Conservation (phyloP, 768 basidiomycete species). For the Mycena haematopus region DNA sequence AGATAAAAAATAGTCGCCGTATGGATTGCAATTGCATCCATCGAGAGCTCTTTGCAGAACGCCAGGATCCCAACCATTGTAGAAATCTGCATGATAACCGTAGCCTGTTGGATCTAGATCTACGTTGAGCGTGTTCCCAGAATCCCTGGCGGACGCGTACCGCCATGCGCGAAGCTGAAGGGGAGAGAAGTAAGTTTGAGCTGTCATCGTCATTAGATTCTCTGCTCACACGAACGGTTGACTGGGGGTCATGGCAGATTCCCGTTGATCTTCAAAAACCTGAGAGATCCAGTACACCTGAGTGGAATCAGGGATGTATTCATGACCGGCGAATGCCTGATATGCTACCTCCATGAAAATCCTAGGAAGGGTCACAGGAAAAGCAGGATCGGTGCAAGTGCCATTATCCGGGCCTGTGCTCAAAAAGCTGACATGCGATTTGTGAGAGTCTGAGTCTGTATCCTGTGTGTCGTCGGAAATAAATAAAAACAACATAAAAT, state of each 20-base stretch:
- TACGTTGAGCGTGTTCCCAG: background rate
- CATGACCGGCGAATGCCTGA: too few relatives aligned
- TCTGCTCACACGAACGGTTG: slow-evolving; percentile 40
- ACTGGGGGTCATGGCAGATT: slow-evolving; percentile 33
- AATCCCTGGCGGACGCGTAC: background rate
- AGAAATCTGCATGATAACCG: slow-evolving; percentile 46
- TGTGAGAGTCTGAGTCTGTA: slow-evolving; percentile 46
- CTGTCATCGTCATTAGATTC: background rate
- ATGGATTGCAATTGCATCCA: slow-evolving; percentile 37
- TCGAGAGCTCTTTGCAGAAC: slow-evolving; percentile 47
- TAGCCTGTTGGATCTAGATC: slow-evolving; percentile 52
- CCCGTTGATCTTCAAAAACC: slow-evolving; percentile 35
- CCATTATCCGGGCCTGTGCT: slow-evolving; percentile 50
- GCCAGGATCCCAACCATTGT: slow-evolving; percentile 45
- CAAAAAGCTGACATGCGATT: slow-evolving; percentile 47
- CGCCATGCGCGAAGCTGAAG: slow-evolving; percentile 36
- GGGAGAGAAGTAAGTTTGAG: background rate
- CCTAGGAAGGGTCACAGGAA: slow-evolving; percentile 47
- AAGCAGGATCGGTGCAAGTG: slow-evolving; percentile 43
- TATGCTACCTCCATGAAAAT: slow-evolving; percentile 47
- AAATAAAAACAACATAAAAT: background rate
- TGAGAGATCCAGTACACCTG: too few relatives aligned
- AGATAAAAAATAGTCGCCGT: slow-evolving; percentile 14
- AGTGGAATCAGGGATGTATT: too few relatives aligned
- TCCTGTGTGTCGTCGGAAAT: slow-evolving; percentile 35